Evolutionary conservation across 768 basidiomycete genomes (phyloP).

Genomic region (Rubroboletus pulcherrimus): DNA sequence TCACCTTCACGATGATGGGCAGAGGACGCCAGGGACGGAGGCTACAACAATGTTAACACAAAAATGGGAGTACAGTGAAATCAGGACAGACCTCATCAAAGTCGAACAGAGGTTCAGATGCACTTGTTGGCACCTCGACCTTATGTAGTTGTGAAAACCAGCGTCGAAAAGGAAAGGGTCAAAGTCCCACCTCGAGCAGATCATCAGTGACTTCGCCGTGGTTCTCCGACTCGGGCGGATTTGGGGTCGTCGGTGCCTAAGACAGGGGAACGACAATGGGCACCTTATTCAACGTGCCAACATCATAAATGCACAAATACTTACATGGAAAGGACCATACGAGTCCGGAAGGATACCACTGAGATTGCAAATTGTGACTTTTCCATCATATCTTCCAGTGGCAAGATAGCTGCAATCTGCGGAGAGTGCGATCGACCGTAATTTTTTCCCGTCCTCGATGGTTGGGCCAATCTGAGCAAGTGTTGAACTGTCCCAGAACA

Average conservation of each 20-base stretch:
- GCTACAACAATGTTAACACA: too few relatives aligned
- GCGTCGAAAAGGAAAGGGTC: neutral
- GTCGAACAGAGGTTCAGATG: neutral
- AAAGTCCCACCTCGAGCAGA: neutral
- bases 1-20: too few relatives aligned
- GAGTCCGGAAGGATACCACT: neutral
- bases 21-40: too few relatives aligned
- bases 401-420: neutral
- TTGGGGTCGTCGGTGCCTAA: neutral
- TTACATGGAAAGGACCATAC: neutral
- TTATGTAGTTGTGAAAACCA: neutral
- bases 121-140: neutral
- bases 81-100: neutral
- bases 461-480: neutral
- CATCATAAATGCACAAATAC: neutral
- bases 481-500: neutral
- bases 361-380: neutral
- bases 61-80: neutral
- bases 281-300: neutral
- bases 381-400: neutral
- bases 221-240: neutral
- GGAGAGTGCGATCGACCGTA: neutral
- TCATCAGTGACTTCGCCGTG: neutral
- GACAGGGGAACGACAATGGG: neutral
- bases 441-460: neutral